These are phyloP conservation scores for Eucalyptus cloeziana DNA, from an alignment of 345 rosid genomes.

Conservation along the genomic window DNA sequence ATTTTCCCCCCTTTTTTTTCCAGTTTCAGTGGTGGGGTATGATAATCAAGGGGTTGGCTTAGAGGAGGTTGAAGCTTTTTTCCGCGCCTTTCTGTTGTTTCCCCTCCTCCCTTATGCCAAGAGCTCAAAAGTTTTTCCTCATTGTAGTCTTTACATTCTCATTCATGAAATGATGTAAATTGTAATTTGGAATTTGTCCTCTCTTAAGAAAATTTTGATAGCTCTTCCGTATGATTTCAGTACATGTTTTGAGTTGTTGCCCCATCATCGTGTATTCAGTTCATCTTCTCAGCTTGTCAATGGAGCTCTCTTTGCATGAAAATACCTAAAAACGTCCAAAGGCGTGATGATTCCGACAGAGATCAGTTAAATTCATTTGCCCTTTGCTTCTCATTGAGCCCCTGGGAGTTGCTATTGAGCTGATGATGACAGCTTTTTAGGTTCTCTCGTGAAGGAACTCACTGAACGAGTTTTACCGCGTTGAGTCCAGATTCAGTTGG, in stretches of 20 bases:
- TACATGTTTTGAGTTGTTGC: neutral
- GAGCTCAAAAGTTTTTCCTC: neutral
- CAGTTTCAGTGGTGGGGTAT: neutral
- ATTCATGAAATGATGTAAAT: neutral
- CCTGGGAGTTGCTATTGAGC: too few relatives aligned
- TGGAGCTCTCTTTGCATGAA: neutral
- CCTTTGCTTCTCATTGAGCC: neutral
- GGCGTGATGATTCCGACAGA: neutral
- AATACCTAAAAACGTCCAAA: neutral
- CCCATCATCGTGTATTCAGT: neutral
- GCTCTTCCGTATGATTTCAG: neutral
- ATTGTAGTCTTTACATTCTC: neutral
- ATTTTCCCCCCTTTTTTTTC: neutral
- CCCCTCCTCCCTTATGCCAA: neutral
- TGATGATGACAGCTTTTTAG: neutral
- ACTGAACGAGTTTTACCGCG: neutral
- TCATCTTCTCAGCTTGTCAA: neutral
- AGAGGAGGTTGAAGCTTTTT: neutral
- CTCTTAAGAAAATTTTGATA: neutral
- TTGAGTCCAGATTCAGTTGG: neutral
- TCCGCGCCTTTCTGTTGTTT: neutral
- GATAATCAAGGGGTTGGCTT: neutral
- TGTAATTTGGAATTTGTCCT: neutral
- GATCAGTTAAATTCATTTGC: neutral
- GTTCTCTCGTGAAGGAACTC: neutral